Evolutionary conservation across 768 basidiomycete genomes (phyloP), one percentile per base, ranked within the genome.

Genomic region (Tremella yokohamensis): DNA sequence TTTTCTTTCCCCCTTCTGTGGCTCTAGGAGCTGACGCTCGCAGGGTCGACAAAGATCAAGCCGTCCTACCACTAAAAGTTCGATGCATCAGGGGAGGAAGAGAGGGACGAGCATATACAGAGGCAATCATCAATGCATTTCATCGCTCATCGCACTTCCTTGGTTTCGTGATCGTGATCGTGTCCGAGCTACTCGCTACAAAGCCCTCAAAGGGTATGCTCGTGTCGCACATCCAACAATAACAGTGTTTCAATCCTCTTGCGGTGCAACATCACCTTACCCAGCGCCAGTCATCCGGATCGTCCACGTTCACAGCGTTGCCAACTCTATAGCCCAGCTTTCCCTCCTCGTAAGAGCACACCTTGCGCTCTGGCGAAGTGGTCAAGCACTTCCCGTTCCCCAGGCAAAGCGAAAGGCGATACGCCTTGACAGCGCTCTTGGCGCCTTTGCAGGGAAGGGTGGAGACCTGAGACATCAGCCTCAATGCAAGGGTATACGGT

Each of bases 201-300:
- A n/a, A 16, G 22, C n/a, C 22, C n/a, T 45, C 22, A n/a, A 45
- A 8, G 42, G 22, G n/a, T 22, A 45, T 45, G 42, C 42, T n/a
- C n/a, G 8, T 4, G 6, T 45, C 15, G 6, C n/a, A 18, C 6
- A 45, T 45, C 39, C n/a, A 34, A 34, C 4, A 34, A 34, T 11
- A 34, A 34, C 29, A 11, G 29, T 6, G 42, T 6, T 6, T 4
- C 6, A 16, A 45, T 45, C 42, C n/a, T 45, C 42, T 22, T 6
- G 42, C 8, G 11, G 11, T 34, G 29, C 42, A 6, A 4, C 38
- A 8, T 34, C 49, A 58, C 11, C 45, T 19, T 7, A 25, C 19
- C 56, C 44, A 70, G 20, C 56, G 37, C 72, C 72, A 73, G 12
- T 70, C 61, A 55, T 73, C 72, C 0, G 63, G 16, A 52, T 73